Base-by-base conservation (phyloP, 2,329 filamentous ascomycete species). In the Alternaria viburni region DNA sequence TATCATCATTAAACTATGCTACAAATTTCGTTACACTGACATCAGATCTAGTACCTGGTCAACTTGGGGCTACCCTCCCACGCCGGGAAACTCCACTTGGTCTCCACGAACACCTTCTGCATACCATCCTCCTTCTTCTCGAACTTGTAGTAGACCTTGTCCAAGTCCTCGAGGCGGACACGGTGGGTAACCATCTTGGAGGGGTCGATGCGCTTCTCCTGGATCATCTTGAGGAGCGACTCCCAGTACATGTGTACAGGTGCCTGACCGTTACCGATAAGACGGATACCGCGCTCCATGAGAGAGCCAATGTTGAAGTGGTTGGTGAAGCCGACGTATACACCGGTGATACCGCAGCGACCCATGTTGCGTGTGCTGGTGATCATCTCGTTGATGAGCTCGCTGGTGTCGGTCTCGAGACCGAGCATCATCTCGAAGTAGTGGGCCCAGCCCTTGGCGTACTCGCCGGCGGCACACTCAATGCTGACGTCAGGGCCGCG, bases 241-340 rank as follows among this genome's bases (percentile, higher is more conserved):
- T 93, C 85, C 93, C 92, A 96, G 82, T 96, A 96, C 73, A 90
- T 87, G 72, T 95, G 92, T 0, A 96, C 92, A 0, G 93, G 93
- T 3, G 87, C 87, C 75, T 90, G 88, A 5, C 88, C 88, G 69
- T 89, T 89, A 45, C 88, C 88, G 67, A 89, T 93, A 47, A 97
- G 86, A 1, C 91, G 89, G 69, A 96, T 88, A n/a, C 93, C 93
- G 30, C 91, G 89, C 81, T 96, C 89, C 93, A 96, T 96, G 13
- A 96, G 76, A 0, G 91, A 89, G 10, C 93, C 92, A 69, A 95
- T 89, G 80, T 93, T 93, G 84, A 95, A 92, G 78, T 93, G 90
- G 80, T 93, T 93, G 21, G 90, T 92, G 75, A 83, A 89, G 28
- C 87, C 87, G 41, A 87, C 86, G 72, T 89, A 89, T 11, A 89